Evolutionary conservation across 2,329 filamentous ascomycete species (phyloP).

Genomic region (Ophiosphaerella korrae): DNA sequence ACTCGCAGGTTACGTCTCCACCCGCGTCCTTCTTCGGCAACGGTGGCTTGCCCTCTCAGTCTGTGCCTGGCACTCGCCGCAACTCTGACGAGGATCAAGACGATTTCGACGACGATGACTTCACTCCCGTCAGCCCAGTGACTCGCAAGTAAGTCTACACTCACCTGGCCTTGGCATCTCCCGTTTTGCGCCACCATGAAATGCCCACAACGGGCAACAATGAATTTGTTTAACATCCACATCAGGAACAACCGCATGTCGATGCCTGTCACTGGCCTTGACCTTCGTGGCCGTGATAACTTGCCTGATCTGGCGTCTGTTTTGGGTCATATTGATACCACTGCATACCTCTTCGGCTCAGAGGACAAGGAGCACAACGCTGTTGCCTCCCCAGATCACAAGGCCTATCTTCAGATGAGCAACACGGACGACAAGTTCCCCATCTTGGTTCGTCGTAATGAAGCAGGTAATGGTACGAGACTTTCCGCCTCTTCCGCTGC

Average conservation of each 20-base stretch:
- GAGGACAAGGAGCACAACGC: slow-evolving; percentile 61
- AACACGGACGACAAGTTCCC: slow-evolving; percentile 85
- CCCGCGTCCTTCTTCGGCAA: slow-evolving; percentile 58
- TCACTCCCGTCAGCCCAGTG: slow-evolving; percentile 39
- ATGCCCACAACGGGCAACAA: neutral
- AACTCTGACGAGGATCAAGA: slow-evolving; percentile 89
- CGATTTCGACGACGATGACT: slow-evolving; percentile 77
- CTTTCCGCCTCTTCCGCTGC: slow-evolving; percentile 81
- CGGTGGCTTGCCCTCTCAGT: slow-evolving; percentile 76
- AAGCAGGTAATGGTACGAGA: slow-evolving; percentile 63
- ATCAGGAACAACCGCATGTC: slow-evolving; percentile 85
- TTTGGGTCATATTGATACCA: slow-evolving; percentile 82
- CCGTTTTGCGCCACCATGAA: slow-evolving; percentile 16
- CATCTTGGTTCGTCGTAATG: slow-evolving; percentile 72
- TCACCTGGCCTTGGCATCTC: neutral
- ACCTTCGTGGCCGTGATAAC: slow-evolving; percentile 64
- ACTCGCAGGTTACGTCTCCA: slow-evolving; percentile 80
- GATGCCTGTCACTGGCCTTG: slow-evolving; percentile 80
- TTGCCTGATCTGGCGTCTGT: slow-evolving; percentile 54
- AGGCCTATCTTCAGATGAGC: slow-evolving; percentile 72
- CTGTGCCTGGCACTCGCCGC: slow-evolving; percentile 82
- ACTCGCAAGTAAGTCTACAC: slow-evolving; percentile 42
- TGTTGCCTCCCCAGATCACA: slow-evolving; percentile 67
- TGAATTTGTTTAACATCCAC: slow-evolving; percentile 10
- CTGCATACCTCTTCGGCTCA: slow-evolving; percentile 82